Evolutionary conservation across 2,329 filamentous ascomycete species (phyloP).

Genomic region (Leptosphaerulina australis): DNA sequence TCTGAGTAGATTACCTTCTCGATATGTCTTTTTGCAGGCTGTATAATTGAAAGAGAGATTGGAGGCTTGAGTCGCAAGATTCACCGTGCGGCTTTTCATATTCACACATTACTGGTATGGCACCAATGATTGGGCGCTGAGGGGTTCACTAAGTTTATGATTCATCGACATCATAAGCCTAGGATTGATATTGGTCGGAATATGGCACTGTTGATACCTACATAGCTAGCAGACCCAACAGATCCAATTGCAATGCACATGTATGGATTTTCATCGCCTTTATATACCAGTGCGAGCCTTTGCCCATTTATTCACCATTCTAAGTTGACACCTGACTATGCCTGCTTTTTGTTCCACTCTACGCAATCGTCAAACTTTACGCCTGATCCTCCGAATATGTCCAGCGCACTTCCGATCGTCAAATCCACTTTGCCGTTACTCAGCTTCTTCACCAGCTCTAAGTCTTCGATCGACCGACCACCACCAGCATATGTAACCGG

Average conservation of each 20-base stretch:
- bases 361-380: constrained; percentile 91
- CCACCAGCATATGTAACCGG: constrained; percentile 97
- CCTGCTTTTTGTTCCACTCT: constrained; percentile 71
- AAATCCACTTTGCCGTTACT: constrained; percentile 85
- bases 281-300: background rate
- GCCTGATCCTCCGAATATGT: constrained; percentile 89
- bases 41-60: constrained; percentile 25
- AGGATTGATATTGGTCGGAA: background rate
- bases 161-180: background rate
- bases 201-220: background rate
- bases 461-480: constrained; percentile 79
- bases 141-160: background rate
- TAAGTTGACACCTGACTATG: background rate
- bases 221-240: constrained; percentile 11
- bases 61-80: background rate
- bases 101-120: background rate
- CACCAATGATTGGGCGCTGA: background rate
- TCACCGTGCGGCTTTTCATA: background rate
- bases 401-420: constrained; percentile 93
- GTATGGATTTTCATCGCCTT: background rate
- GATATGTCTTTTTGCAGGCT: constrained; percentile 24
- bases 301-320: no score
- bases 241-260: constrained; percentile 10
- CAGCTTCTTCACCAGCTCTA: constrained; percentile 79
- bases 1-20: constrained; percentile 24